Evolutionary conservation across 768 basidiomycete species (phyloP).

Genomic region (Tephrocybe rancida): DNA sequence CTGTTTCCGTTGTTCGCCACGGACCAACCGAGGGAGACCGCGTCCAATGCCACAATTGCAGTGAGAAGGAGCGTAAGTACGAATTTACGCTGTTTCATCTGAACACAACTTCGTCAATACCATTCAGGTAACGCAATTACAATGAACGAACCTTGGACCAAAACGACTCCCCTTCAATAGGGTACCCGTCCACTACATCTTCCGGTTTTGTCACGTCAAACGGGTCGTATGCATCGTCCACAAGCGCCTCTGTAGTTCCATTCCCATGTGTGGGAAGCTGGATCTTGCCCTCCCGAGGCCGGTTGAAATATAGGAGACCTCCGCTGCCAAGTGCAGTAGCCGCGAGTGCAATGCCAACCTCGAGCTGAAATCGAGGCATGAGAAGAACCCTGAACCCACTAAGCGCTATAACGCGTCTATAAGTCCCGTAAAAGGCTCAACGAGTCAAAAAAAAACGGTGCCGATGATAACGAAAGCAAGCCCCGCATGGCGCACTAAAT

Average conservation of each 20-base stretch:
- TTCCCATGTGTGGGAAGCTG: conserved; percentile 42
- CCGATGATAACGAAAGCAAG: not conserved
- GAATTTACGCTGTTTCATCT: conserved; percentile 67
- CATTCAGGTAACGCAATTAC: not conserved
- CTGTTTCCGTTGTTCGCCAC: conserved; percentile 30
- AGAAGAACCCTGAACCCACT: not conserved
- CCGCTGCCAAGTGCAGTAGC: conserved; percentile 46
- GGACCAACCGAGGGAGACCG: conserved; percentile 59
- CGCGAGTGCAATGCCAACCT: conserved; percentile 50
- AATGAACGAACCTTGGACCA: conserved; percentile 50
- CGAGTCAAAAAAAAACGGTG: not conserved
- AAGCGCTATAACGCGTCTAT: not conserved
- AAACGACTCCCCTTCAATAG: conserved; percentile 62
- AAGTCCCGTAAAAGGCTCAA: not conserved
- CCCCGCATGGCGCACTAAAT: not conserved
- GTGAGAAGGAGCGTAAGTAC: conserved; percentile 48
- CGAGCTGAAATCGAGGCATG: conserved; percentile 67
- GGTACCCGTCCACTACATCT: conserved; percentile 68
- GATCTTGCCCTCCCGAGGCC: conserved; percentile 51
- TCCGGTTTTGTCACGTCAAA: conserved; percentile 76
- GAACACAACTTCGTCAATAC: not conserved
- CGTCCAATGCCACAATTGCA: conserved; percentile 49
- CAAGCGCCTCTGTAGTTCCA: conserved; percentile 12
- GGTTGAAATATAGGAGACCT: conserved; percentile 39
- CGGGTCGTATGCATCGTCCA: conserved; percentile 45